Base-by-base conservation (phyloP, 805 yeast species). In the Kodamaea fukazawae region DNA sequence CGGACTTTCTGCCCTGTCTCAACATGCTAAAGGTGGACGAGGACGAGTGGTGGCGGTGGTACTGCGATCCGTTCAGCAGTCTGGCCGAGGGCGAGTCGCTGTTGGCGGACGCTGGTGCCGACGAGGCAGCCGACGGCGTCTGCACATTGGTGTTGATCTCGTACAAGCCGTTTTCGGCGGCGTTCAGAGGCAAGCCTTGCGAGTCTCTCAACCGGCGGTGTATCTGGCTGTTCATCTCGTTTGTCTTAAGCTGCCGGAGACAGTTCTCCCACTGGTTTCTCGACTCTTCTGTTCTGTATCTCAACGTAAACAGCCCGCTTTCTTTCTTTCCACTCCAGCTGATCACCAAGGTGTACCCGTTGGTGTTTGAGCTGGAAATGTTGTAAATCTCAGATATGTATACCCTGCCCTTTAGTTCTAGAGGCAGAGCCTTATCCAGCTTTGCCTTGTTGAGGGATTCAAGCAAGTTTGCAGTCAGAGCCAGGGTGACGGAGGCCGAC, bases 321-420 rank as follows among this genome's bases (percentile, higher is more conserved):
- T 90, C 97, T 52, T 79, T 81, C 38, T 83, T 79, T 7, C 96
- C 93, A n/a, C 81, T 78, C 93, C 93, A 86, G 11, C 86, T 76
- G 8, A 84, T 75, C 27, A 82, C 76, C 48, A 84, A 64, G 10
- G 77, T 75, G 54, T 81, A 79, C 4, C 82, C 81, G n/a, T 61
- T 47, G 57, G 33, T 48, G 44, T 63, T 59, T 2, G 70, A 59
- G 6, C 66, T 53, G 2, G 64, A 54, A 14, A 70, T 65, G 47
- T 67, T 69, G 50, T 67, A 69, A 43, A 70, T 67, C 52, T 85
- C 87, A 46, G 81, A 79, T 38, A 86, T 79, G 66, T 85, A 85
- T 12, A 88, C 87, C 41, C 96, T 71, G 8, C 96, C 96, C 60
- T 85, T 83, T 41, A 87, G 66, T 47, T 83, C 90, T 23, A 68